phyloP scores from a whole-genome alignment of 1,284 basidiomycete species.

The Apiotrichum sp. region DNA sequence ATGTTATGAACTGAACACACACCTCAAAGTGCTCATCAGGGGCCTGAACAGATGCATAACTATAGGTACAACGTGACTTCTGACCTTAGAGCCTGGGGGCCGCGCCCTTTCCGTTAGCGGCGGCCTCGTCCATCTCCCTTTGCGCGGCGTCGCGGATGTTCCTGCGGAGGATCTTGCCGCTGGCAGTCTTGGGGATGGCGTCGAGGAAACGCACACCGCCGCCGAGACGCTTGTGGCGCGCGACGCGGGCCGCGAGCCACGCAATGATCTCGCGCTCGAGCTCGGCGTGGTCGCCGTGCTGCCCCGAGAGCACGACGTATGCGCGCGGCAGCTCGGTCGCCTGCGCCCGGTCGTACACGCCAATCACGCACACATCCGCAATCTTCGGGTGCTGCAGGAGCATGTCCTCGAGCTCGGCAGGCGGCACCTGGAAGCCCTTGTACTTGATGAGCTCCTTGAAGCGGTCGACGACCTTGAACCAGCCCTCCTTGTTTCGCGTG shows the following conservation, averaged over 20 bases:
- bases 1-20: no score
- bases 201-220: slow-evolving; percentile 49
- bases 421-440: slow-evolving; percentile 58
- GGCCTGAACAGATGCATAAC: no score
- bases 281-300: slow-evolving; percentile 44
- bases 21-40: no score
- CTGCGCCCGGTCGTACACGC: slow-evolving; percentile 56
- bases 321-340: slow-evolving; percentile 68
- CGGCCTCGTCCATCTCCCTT: slow-evolving; percentile 21
- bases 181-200: slow-evolving; percentile 47
- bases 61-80: no score
- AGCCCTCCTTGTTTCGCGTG: slow-evolving; percentile 57
- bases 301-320: slow-evolving; percentile 57
- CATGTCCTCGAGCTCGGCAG: slow-evolving; percentile 71
- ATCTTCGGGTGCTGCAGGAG: slow-evolving; percentile 66
- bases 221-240: slow-evolving; percentile 49
- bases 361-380: slow-evolving; percentile 65
- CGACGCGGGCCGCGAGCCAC: slow-evolving; percentile 58
- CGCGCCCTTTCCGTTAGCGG: not conserved
- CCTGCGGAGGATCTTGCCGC: slow-evolving; percentile 41
- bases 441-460: slow-evolving; percentile 81
- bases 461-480: slow-evolving; percentile 40
- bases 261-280: slow-evolving; percentile 52
- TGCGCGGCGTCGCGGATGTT: slow-evolving; percentile 29
- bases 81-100: slow-evolving; percentile 2